Conservation (phyloP, 169 alveolate genomes). For the Plasmodium fragile region DNA sequence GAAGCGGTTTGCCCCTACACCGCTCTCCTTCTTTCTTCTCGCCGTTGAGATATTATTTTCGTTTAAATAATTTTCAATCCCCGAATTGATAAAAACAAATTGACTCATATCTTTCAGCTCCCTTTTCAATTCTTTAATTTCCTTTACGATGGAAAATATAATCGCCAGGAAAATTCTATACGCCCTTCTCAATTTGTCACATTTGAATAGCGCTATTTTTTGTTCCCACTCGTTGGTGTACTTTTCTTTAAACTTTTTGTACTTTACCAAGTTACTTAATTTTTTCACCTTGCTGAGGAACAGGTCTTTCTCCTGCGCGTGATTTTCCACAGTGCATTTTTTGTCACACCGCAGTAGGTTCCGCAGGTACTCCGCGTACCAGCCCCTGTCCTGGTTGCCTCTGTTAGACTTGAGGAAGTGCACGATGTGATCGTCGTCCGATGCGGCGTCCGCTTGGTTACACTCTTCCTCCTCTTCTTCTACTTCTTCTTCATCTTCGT, state of each 20-base stretch:
- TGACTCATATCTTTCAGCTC: conserved; percentile 41
- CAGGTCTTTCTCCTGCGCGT: conserved; percentile 25
- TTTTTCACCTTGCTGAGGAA: conserved; percentile 51
- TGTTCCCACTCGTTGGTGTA: conserved; percentile 17
- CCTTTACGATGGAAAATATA: conserved; percentile 57
- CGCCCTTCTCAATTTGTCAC: conserved; percentile 53
- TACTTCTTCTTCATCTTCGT: background rate
- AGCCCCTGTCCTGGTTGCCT: background rate
- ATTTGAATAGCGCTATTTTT: conserved; percentile 15
- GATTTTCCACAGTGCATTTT: conserved; percentile 27
- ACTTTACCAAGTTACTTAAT: conserved; percentile 44
- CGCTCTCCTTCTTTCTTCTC: background rate
- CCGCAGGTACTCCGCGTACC: conserved; percentile 20
- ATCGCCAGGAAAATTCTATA: conserved; percentile 35
- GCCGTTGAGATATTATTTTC: conserved; percentile 38
- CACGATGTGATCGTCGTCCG: background rate
- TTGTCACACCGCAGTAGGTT: conserved; percentile 18
- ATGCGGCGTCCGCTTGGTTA: background rate
- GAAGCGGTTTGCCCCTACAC: background rate
- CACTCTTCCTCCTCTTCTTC: background rate
- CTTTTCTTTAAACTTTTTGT: conserved; percentile 50
- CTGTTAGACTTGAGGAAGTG: conserved; percentile 19
- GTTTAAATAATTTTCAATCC: conserved; percentile 63
- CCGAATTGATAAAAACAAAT: conserved; percentile 72
- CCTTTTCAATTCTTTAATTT: conserved; percentile 34